A percentile compares a stretch with the other conserved stretches of the same genome.
These are phyloP conservation scores for Erodium texanum DNA, from an alignment of 441 rosid species.

Conservation along the genomic window DNA sequence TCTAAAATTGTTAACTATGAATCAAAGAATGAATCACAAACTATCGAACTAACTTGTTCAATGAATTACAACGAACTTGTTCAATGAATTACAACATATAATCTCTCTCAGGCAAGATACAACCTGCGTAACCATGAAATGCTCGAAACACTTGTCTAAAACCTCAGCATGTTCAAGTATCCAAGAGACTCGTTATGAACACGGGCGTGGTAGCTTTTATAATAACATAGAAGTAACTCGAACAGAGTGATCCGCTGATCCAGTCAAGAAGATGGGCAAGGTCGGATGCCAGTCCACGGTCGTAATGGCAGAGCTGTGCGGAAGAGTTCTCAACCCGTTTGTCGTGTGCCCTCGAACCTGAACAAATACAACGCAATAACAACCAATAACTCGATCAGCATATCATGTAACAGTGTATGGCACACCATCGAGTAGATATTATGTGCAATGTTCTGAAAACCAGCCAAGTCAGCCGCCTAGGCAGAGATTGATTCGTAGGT, in stretches of 20 bases:
- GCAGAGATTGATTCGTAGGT: too few species aligned
- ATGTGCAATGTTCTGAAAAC: too few species aligned
- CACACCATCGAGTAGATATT: too few species aligned
- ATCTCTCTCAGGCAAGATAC: background rate
- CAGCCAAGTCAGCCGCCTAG: too few species aligned
- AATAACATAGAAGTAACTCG: constrained; percentile 39
- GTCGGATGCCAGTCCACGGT: constrained; percentile 74
- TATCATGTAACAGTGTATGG: too few species aligned
- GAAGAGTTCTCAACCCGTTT: constrained; percentile 44
- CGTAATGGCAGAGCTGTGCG: constrained; percentile 49
- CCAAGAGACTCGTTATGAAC: too few species aligned
- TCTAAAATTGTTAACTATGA: background rate
- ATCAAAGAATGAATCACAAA: background rate
- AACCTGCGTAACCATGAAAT: background rate
- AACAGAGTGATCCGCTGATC: constrained; percentile 61
- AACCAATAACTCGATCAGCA: too few species aligned
- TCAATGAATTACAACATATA: constrained; percentile 12
- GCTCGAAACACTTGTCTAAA: too few species aligned
- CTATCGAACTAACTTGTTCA: background rate
- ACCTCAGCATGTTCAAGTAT: too few species aligned
- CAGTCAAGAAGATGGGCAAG: constrained; percentile 56
- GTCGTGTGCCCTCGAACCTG: constrained; percentile 42
- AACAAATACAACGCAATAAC: constrained; percentile 6
- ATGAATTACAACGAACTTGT: background rate
- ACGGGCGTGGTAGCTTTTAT: background rate